Conservation (phyloP, 202 grass and related monocot species). For the Schoenoplectus tabernaemontani region DNA sequence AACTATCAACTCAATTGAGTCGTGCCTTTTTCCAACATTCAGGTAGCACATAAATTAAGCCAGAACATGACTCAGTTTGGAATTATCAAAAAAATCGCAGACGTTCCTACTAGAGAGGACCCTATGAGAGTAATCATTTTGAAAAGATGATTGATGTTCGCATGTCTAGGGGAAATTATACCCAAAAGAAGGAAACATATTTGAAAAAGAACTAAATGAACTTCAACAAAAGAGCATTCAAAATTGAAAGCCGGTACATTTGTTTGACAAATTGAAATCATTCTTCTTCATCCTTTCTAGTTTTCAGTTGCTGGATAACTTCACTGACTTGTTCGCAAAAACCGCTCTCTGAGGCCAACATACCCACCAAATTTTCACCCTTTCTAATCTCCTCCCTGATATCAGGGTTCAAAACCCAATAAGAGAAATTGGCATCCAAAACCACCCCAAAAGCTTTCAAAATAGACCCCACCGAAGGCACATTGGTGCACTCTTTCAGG, state of each 20-base stretch:
- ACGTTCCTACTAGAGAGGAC: neutral
- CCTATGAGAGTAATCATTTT: neutral
- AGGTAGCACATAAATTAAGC: too few relatives aligned
- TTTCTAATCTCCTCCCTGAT: slow-evolving; percentile 39
- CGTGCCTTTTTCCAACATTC: too few relatives aligned
- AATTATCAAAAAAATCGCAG: neutral
- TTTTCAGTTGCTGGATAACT: slow-evolving; percentile 38
- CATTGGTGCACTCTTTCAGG: slow-evolving; percentile 42
- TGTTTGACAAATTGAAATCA: slow-evolving; percentile 7
- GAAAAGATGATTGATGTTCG: neutral
- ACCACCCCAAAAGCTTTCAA: slow-evolving; percentile 42
- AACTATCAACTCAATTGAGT: too few relatives aligned
- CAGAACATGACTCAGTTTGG: neutral
- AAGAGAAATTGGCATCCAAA: slow-evolving; percentile 73
- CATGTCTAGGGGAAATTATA: neutral
- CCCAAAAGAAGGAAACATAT: too few relatives aligned
- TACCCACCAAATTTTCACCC: slow-evolving; percentile 22
- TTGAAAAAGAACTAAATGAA: neutral
- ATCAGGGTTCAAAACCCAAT: slow-evolving; percentile 58
- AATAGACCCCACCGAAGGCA: slow-evolving; percentile 47
- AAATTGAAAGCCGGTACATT: neutral
- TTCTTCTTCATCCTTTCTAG: slow-evolving; percentile 24
- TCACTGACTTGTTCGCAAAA: slow-evolving; percentile 38
- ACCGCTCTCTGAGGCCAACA: slow-evolving; percentile 32
- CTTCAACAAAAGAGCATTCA: neutral